Evolutionary conservation across 2,329 filamentous ascomycete species (phyloP), one percentile per base, ranked within the genome.

Genomic region (Stenocarpella maydis): DNA sequence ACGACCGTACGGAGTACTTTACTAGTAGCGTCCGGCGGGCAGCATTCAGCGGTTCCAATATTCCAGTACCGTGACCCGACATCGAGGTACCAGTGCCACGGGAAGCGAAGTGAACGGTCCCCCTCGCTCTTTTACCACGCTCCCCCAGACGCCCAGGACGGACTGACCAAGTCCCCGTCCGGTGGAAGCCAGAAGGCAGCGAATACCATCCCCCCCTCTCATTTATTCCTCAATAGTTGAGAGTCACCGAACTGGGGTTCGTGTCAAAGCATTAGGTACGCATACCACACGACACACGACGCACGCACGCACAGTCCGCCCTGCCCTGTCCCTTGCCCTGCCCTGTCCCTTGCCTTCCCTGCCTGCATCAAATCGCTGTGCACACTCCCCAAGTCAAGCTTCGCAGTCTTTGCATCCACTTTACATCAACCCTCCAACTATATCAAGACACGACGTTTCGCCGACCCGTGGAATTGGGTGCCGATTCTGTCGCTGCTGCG

Each of bases 381-480:
- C 80, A 80, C 78, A 80, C 78, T 78, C 78, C 78, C 58, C 78
- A 74, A 67, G 66, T 61, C 74, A 73, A 74, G 71, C 75, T 78
- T 75, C 73, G 72, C 72, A 73, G 67, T 77, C 72, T 75, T 74
- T 75, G 75, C 76, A 72, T 74, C 75, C 73, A 74, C 74, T 72
- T 71, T 73, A 72, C 67, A 75, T 66, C 66, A 76, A 75, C 81
- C 83, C 77, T 79, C 85, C 85, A 87, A 87, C 85, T 85, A 84
- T 84, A 85, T 86, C 85, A 84, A 85, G 85, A 88, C 86, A 88
- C 86, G 85, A 87, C 82, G 84, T 84, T 82, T 81, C 85, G 82
- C 83, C 83, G 81, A 81, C 79, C 80, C 77, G 77, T 78, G 79
- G 80, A 78, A 78, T 77, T 77, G 77, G 75, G 82, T 79, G 21